Conservation (phyloP, 2,329 filamentous ascomycete genomes). For the Fusarium verrucosum region DNA sequence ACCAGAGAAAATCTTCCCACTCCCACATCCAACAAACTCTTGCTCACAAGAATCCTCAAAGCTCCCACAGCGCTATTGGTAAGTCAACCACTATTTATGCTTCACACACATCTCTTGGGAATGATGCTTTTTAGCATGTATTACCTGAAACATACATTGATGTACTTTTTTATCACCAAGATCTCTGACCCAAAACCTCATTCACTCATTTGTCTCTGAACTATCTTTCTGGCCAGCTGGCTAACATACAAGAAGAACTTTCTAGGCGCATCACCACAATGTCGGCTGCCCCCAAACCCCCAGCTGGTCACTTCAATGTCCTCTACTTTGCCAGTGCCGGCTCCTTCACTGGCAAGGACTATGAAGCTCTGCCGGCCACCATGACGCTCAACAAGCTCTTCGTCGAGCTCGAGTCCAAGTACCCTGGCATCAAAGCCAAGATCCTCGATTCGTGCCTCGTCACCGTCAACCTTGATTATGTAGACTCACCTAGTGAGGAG, state of each 20-base stretch:
- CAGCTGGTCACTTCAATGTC: constrained; percentile 75
- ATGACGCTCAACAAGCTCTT: constrained; percentile 71
- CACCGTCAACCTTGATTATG: constrained; percentile 83
- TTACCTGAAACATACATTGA: constrained; percentile 67
- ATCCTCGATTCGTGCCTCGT: constrained; percentile 78
- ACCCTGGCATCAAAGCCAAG: constrained; percentile 73
- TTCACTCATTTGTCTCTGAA: constrained; percentile 10
- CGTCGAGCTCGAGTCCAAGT: constrained; percentile 70
- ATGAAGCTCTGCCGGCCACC: constrained; percentile 73
- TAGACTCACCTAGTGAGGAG: constrained; percentile 68
- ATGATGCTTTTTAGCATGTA: constrained; percentile 68
- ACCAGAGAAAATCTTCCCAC: constrained; percentile 6
- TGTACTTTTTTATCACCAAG: constrained; percentile 73
- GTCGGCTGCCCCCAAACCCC: constrained; percentile 57
- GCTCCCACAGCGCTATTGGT: constrained; percentile 46
- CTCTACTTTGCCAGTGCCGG: constrained; percentile 84
- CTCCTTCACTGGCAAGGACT: constrained; percentile 74
- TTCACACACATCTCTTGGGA: constrained; percentile 36
- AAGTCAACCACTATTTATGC: constrained; percentile 35
- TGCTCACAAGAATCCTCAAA: constrained; percentile 12
- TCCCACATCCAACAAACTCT: constrained; percentile 11
- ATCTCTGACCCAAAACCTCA: constrained; percentile 67
- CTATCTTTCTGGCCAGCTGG: not conserved
- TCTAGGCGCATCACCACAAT: constrained; percentile 39
- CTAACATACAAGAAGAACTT: constrained; percentile 37